These are phyloP conservation scores for Gynandropsis gynandra DNA, from an alignment of 345 rosid species.

Conservation along the genomic window DNA sequence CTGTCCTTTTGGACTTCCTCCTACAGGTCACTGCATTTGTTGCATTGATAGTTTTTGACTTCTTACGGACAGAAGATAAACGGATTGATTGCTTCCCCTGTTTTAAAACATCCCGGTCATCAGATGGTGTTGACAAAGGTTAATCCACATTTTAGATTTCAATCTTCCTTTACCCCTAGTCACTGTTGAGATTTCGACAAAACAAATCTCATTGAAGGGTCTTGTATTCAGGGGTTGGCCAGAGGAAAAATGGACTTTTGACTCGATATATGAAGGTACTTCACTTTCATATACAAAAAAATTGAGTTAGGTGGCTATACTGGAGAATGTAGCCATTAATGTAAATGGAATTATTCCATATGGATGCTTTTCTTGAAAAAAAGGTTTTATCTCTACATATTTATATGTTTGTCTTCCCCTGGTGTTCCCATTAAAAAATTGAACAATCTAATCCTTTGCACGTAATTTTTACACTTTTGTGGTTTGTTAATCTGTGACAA, in stretches of 20 bases:
- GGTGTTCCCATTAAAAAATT: too few species aligned
- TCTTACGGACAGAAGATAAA: constrained; percentile 61
- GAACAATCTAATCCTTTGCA: too few species aligned
- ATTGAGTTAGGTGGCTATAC: too few species aligned
- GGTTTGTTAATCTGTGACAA: background rate
- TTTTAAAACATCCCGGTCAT: constrained; percentile 40
- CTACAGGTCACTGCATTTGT: constrained; percentile 97
- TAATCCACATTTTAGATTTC: constrained; percentile 4
- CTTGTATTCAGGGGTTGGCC: constrained; percentile 49
- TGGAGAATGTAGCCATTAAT: too few species aligned
- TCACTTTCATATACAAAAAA: too few species aligned
- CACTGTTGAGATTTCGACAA: constrained; percentile 11
- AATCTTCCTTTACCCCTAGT: background rate
- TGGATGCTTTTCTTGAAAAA: too few species aligned
- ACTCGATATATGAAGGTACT: constrained; percentile 89
- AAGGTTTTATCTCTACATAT: too few species aligned
- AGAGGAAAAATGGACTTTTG: constrained; percentile 64
- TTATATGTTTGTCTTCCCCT: too few species aligned
- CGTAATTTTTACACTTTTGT: background rate
- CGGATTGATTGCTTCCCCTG: constrained; percentile 95
- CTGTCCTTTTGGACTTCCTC: constrained; percentile 90
- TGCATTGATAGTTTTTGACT: constrained; percentile 86
- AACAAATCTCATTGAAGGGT: constrained; percentile 16
- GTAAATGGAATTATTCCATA: too few species aligned
- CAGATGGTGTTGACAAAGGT: constrained; percentile 66